Conservation (phyloP, 2,329 filamentous ascomycete genomes). For the Sordariomycetes sp. region DNA sequence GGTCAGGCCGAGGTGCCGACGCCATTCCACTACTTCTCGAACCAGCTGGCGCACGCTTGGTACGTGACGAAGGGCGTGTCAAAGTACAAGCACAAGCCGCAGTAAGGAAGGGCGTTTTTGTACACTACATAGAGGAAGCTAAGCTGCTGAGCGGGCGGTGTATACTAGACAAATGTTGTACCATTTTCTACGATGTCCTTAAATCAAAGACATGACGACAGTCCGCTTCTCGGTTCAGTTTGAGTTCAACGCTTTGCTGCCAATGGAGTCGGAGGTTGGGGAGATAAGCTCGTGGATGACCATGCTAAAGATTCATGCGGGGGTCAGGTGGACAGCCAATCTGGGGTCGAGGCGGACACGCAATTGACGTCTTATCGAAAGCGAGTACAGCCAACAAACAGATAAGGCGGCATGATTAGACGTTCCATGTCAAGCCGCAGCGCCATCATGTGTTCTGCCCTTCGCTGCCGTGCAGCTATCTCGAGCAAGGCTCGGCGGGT, state of each 20-base stretch:
- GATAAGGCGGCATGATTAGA: no score
- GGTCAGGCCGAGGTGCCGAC: slow-evolving; percentile 77
- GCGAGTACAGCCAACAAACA: no score
- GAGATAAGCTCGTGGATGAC: no score
- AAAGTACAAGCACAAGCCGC: neutral
- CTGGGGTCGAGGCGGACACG: no score
- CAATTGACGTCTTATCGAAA: no score
- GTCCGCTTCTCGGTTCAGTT: neutral
- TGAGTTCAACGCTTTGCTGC: neutral
- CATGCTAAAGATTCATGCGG: no score
- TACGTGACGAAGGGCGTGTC: slow-evolving; percentile 72
- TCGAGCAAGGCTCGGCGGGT: no score
- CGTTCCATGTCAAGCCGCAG: no score
- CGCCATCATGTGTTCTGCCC: no score
- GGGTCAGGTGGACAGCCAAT: no score
- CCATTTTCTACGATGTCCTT: slow-evolving; percentile 9
- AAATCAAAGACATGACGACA: neutral
- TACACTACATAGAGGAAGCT: neutral
- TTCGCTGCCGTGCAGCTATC: no score
- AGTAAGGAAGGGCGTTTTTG: neutral
- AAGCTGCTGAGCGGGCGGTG: neutral
- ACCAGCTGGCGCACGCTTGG: slow-evolving; percentile 85
- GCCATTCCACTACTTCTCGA: slow-evolving; percentile 63
- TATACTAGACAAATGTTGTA: slow-evolving; percentile 16
- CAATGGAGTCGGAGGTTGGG: neutral